Evolutionary conservation across 495 filamentous ascomycete species (phyloP), one percentile per base, ranked within the genome.

Genomic region (Penicillium daleae): DNA sequence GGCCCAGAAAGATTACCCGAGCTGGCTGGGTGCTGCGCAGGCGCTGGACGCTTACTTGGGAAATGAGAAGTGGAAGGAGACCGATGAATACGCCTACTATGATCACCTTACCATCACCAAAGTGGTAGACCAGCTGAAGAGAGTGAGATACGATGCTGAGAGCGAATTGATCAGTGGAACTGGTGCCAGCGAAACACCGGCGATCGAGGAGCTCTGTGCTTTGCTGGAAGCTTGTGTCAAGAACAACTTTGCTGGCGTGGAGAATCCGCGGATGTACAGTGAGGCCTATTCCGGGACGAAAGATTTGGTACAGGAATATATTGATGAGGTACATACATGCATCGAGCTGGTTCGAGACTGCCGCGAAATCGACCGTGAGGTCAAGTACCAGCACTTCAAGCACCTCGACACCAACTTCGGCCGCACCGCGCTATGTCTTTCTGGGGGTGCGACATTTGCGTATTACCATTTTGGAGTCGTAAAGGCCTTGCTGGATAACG

Each of bases 271-370:
- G 40, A 81, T 99, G 13, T 99, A 99, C 73, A 94, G 90, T 66
- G 92, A 98, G 78, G 93, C 93, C 2, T 98, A 99, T 67, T 96
- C 92, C 60, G 95, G 96, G 24, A 99, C 95, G 2, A 99, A 99
- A 72, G 85, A 92, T 42, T 74, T 97, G 49, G 92, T 96, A 17
- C 96, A 98, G 76, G 84, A 87, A 42, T 97, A 91, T 70, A 81
- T 97, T 53, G 91, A 97, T 64, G 93, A 98, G 78, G 73, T 82
- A 40, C 72, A 80, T 62, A 66, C 64, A 0, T 87, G 90, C 44
- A 76, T 96, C 42, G 76, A 81, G 52, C 85, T 93, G 62, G 76
- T 99, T 15, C 67, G 89, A 5, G 76, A 86, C 39, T 90, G 89
- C 12, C 78, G 83, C 6, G 83, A 86, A 66, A 77, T 97, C 29